Percentiles rank a stretch among this genome's conserved stretches.
Evolutionary conservation across 495 filamentous ascomycete genomes (phyloP).

Genomic region (Geopyxis carbonaria): DNA sequence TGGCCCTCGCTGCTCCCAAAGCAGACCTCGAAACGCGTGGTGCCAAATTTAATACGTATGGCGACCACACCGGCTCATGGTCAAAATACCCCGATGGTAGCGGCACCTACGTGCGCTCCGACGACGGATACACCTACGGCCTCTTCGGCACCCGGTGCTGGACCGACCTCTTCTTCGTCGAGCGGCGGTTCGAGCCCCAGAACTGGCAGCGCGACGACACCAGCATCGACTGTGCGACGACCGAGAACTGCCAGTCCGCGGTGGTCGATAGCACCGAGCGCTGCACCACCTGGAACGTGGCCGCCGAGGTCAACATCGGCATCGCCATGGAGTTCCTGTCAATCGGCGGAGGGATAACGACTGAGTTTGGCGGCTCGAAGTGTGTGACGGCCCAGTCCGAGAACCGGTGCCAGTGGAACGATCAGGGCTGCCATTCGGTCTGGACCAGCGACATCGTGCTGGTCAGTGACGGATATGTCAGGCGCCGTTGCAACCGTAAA

Average conservation of each 20-base stretch:
- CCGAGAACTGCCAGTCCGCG: background rate
- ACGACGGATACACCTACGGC: background rate
- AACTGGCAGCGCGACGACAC: background rate
- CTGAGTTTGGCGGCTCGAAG: background rate
- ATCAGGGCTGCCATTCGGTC: background rate
- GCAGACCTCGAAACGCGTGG: background rate
- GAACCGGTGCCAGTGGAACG: background rate
- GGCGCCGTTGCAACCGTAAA: background rate
- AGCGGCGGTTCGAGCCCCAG: background rate
- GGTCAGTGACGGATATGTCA: background rate
- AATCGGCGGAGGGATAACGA: background rate
- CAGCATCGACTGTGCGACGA: conserved; percentile 2
- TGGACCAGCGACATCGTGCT: background rate
- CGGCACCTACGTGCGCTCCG: background rate
- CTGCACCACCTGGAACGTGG: background rate
- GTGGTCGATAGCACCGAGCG: background rate
- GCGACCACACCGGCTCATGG: background rate
- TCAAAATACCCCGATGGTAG: background rate
- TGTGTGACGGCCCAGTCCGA: background rate
- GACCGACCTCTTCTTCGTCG: conserved; percentile 1
- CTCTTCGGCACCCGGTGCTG: background rate
- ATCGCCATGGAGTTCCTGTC: background rate
- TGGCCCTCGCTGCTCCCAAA: background rate
- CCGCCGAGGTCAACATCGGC: background rate
- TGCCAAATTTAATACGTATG: background rate